Percentiles rank a stretch among this genome's conserved stretches.
Evolutionary conservation across 192 early-diverging fungal species (phyloP).

Genomic region (Podila epicladia): DNA sequence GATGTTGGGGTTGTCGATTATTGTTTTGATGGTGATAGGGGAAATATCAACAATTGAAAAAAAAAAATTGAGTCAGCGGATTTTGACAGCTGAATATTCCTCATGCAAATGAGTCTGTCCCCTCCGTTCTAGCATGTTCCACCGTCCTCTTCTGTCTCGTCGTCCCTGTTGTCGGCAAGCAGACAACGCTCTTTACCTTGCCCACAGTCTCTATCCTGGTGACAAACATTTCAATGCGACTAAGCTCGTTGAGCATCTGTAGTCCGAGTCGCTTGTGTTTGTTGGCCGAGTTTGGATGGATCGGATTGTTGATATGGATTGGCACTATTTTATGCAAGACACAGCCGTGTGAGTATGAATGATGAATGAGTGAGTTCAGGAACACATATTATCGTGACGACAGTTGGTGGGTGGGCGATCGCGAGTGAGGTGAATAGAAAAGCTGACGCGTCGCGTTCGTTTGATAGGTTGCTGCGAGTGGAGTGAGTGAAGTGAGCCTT

Average conservation of each 20-base stretch:
- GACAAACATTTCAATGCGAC: constrained; percentile 54
- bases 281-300: constrained; percentile 48
- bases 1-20: neutral
- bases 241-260: constrained; percentile 51
- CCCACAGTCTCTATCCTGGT: constrained; percentile 50
- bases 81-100: too few relatives aligned
- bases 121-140: too few relatives aligned
- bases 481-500: neutral
- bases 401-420: too few relatives aligned
- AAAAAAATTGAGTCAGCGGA: too few relatives aligned
- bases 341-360: neutral
- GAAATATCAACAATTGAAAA: neutral
- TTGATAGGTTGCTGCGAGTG: too few relatives aligned
- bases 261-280: constrained; percentile 56
- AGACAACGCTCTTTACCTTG: constrained; percentile 13
- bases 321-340: constrained; percentile 32
- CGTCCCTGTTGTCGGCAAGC: neutral
- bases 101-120: too few relatives aligned
- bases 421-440: too few relatives aligned
- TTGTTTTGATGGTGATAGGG: neutral
- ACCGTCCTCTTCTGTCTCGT: too few relatives aligned
- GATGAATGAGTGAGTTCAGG: too few relatives aligned
- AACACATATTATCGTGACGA: too few relatives aligned
- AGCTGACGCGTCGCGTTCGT: too few relatives aligned
- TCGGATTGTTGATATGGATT: constrained; percentile 54